A percentile compares a stretch with the other conserved stretches of the same genome.
Conservation (phyloP, 257 asterid species). For the Galeopsis tetrahit region DNA sequence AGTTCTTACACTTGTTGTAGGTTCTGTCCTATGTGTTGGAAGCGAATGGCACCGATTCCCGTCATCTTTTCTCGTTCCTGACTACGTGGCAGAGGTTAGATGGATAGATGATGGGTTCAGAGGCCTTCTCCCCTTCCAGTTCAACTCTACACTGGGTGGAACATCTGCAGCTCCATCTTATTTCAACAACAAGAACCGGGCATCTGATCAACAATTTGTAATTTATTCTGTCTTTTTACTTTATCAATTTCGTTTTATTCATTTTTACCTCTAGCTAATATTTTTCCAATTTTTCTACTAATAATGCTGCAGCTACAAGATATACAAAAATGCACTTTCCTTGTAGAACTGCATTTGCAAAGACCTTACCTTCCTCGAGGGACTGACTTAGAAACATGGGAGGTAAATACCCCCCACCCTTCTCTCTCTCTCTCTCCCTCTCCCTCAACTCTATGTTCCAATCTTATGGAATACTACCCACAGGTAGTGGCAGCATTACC, state of each 20-base stretch:
- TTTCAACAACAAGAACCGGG: slow-evolving; percentile 89
- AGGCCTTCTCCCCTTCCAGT: slow-evolving; percentile 96
- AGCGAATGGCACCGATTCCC: slow-evolving; percentile 99
- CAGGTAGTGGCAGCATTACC: slow-evolving; percentile 91
- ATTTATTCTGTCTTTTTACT: slow-evolving; percentile 32
- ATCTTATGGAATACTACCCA: slow-evolving; percentile 25
- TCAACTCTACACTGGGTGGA: slow-evolving; percentile 90
- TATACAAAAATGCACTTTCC: slow-evolving; percentile 78
- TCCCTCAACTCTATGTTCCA: not conserved
- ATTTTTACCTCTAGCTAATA: not conserved
- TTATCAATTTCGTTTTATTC: not conserved
- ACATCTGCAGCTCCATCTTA: slow-evolving; percentile 88
- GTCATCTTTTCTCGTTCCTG: slow-evolving; percentile 89
- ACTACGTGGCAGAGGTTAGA: slow-evolving; percentile 71
- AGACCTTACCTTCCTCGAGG: slow-evolving; percentile 86
- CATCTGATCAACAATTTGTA: slow-evolving; percentile 94
- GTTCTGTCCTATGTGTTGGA: slow-evolving; percentile 85
- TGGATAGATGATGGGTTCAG: slow-evolving; percentile 98
- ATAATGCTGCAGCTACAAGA: slow-evolving; percentile 62
- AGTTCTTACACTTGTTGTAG: slow-evolving; percentile 40
- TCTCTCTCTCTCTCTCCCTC: slow-evolving; percentile 26
- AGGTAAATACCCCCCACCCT: slow-evolving; percentile 55
- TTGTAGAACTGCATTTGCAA: slow-evolving; percentile 82
- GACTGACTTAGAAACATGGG: slow-evolving; percentile 87
- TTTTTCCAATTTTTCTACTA: slow-evolving; percentile 18